Evolutionary conservation across 2,329 filamentous ascomycete genomes (phyloP).

Genomic region (Byssoonygena ceratinophila): DNA sequence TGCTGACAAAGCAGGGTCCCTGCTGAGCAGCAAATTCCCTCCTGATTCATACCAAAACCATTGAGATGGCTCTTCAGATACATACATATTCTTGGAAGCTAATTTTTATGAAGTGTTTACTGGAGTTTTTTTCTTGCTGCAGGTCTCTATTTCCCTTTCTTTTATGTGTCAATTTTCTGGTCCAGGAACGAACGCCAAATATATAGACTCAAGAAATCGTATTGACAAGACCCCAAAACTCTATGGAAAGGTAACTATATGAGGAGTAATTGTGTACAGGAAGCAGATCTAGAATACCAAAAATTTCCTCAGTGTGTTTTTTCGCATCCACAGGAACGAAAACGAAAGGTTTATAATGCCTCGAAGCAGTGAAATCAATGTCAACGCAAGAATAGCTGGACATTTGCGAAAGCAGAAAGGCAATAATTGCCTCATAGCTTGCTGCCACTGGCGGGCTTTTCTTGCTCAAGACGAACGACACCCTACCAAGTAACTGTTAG

Average conservation of each 20-base stretch:
- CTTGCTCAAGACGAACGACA: slow-evolving; percentile 39
- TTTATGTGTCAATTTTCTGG: too few species aligned
- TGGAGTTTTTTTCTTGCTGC: too few species aligned
- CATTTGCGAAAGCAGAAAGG: not conserved
- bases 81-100: too few species aligned
- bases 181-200: too few species aligned
- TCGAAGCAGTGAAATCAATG: too few species aligned
- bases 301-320: not conserved
- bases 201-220: too few species aligned
- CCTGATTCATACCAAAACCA: too few species aligned
- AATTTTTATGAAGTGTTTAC: too few species aligned
- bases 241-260: not conserved
- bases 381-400: not conserved
- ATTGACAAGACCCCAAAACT: not conserved
- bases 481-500: slow-evolving; percentile 28
- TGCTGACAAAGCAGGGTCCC: not conserved
- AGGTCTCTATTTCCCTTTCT: too few species aligned
- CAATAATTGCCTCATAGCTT: slow-evolving; percentile 12
- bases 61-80: too few species aligned
- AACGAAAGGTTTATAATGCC: not conserved
- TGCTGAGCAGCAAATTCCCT: too few species aligned
- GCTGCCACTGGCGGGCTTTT: slow-evolving; percentile 21
- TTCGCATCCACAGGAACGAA: not conserved
- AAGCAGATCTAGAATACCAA: not conserved
- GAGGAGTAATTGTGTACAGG: not conserved